Evolutionary conservation across 257 asterid species (phyloP), one percentile per base, ranked within the genome.

Genomic region (Rhazya stricta): DNA sequence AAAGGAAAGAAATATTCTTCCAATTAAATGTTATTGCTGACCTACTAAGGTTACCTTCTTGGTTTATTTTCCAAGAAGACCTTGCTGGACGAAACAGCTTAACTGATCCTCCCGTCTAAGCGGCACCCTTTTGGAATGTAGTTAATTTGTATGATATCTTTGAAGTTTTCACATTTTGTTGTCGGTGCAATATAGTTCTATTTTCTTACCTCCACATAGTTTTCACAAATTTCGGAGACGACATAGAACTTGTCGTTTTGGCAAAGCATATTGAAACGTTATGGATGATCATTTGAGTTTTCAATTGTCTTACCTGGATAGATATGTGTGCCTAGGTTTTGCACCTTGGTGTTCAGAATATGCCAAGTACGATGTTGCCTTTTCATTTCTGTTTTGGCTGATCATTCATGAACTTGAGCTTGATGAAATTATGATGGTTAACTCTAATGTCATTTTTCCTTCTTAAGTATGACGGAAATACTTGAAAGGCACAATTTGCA

Each of bases 401-500:
- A 6, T 37, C 41, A 13, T 30, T 18, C 18, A 58, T 41, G 23
- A 41, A 29, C 58, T 8, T 16, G 45, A 34, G 39, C 7, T 4
- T 16, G 45, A 42, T 60, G 46, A 58, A 73, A 57, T 58, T 74
- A 19, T 42, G 25, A 29, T 54, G 16, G 18, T 57, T 68, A 57
- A 79, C 42, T 76, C 9, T 72, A 21, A 29, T 65, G 41, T 69
- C 39, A 4, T 68, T 43, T 53, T 56, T 32, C 30, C 7, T 51
- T 51, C 39, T 73, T 30, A 41, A 93, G 98, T 70, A 82, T 89
- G 97, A 88, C 86, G 86, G 95, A 88, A 53, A 90, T 94, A 78
- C 87, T 94, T 2, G 98, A 86, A 46, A 87, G 88, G 82, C 89
- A 86, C 72, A 84, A 89, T 54, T 76, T 94, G 88, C 93, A 94